phyloP scores from a whole-genome alignment of 768 basidiomycete species.

The Fistulinella prunicolor region DNA sequence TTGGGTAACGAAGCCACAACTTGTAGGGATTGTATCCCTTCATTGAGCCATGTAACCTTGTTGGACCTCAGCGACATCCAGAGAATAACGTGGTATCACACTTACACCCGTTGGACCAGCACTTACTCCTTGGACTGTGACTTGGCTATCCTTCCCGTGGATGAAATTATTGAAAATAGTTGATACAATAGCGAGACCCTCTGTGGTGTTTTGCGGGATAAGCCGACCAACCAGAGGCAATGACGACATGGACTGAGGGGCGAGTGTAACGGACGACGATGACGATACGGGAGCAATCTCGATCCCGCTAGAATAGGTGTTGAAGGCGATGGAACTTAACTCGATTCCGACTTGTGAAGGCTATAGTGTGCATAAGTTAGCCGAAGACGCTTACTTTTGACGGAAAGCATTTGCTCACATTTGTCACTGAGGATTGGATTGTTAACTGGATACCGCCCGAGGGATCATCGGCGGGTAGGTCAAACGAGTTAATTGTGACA shows the following conservation, averaged over 20 bases:
- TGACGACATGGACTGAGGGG: conserved; percentile 49
- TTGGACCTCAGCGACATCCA: conserved; percentile 2
- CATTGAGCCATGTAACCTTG: conserved; percentile 70
- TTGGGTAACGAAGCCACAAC: conserved; percentile 62
- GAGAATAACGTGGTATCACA: not conserved
- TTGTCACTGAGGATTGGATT: conserved; percentile 54
- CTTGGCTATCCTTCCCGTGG: conserved; percentile 58
- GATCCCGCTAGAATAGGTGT: conserved; percentile 49
- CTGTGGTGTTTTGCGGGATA: conserved; percentile 52
- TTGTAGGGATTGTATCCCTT: conserved; percentile 61
- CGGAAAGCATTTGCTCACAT: conserved; percentile 41
- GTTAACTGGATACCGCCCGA: conserved; percentile 69
- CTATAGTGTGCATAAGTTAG: conserved; percentile 30
- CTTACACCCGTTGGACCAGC: conserved; percentile 57
- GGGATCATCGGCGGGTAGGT: conserved; percentile 68
- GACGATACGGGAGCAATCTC: conserved; percentile 60
- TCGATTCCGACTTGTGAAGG: conserved; percentile 75
- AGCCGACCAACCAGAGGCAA: conserved; percentile 61
- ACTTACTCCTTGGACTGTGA: conserved; percentile 56
- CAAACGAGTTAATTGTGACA: conserved; percentile 63
- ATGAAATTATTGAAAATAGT: conserved; percentile 70
- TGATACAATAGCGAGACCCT: conserved; percentile 58
- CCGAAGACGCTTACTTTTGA: not conserved
- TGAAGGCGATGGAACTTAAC: conserved; percentile 58
- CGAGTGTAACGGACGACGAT: conserved; percentile 47